Evolutionary conservation across 352 stramenopile species (phyloP).

Genomic region (Phytophthora constricta): DNA sequence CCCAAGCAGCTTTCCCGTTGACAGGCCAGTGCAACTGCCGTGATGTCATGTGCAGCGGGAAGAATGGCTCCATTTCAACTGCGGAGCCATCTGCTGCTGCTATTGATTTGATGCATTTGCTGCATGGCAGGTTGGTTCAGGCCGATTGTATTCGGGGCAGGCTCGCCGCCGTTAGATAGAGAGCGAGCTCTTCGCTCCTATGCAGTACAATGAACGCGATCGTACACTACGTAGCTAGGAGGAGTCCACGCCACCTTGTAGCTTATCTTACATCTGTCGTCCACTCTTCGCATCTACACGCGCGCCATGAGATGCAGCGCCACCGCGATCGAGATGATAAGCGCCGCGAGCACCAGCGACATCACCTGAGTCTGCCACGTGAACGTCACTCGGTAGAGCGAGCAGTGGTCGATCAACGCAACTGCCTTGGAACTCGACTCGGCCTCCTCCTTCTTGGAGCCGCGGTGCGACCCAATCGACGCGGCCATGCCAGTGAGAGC

Average conservation of each 20-base stretch:
- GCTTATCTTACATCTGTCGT: slow-evolving; percentile 22
- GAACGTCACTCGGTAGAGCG: slow-evolving; percentile 16
- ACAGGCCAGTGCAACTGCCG: neutral
- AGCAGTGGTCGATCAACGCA: slow-evolving; percentile 16
- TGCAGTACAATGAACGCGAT: slow-evolving; percentile 34
- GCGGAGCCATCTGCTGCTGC: neutral
- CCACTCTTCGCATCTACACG: slow-evolving; percentile 18
- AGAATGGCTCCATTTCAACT: neutral
- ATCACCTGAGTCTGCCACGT: slow-evolving; percentile 31
- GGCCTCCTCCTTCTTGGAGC: neutral
- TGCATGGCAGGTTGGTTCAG: slow-evolving; percentile 23
- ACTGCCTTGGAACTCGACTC: slow-evolving; percentile 3
- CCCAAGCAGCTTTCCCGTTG: slow-evolving; percentile 1
- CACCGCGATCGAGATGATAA: slow-evolving; percentile 28
- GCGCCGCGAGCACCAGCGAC: slow-evolving; percentile 22
- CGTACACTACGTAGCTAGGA: slow-evolving; percentile 25
- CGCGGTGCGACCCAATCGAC: slow-evolving; percentile 5
- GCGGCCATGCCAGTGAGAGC: neutral
- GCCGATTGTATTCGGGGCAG: slow-evolving; percentile 14
- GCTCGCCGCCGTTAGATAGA: neutral
- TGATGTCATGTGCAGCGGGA: neutral
- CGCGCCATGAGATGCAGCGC: slow-evolving; percentile 23
- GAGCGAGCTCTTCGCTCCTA: neutral
- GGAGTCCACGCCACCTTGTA: neutral
- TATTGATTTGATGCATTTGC: slow-evolving; percentile 20